Evolutionary conservation across 2,329 filamentous ascomycete genomes (phyloP).

Genomic region (Alternaria brassicae): DNA sequence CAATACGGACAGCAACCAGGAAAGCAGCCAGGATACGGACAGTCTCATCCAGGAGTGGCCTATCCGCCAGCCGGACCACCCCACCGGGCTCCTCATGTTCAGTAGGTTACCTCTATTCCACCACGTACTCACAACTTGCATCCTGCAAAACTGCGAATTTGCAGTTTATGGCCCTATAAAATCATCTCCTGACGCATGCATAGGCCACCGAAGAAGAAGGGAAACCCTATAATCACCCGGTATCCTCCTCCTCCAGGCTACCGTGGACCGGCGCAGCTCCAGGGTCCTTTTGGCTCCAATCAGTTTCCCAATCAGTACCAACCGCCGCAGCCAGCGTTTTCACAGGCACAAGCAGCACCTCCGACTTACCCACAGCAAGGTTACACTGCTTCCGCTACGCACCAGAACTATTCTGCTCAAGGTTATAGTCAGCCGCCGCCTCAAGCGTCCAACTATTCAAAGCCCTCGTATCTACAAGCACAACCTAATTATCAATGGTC

Average conservation of each 20-base stretch:
- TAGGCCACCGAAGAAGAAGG: constrained; percentile 54
- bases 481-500: constrained; percentile 37
- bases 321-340: constrained; percentile 35
- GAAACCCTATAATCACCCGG: constrained; percentile 58
- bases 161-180: neutral
- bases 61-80: constrained; percentile 34
- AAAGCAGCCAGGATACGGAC: constrained; percentile 40
- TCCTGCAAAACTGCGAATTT: neutral
- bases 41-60: constrained; percentile 36
- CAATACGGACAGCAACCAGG: constrained; percentile 43
- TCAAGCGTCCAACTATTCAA: constrained; percentile 23
- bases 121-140: constrained; percentile 3
- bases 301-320: constrained; percentile 40
- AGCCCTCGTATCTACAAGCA: constrained; percentile 29
- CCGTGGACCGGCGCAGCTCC: constrained; percentile 44
- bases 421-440: constrained; percentile 33
- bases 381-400: constrained; percentile 28
- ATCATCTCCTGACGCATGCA: constrained; percentile 23
- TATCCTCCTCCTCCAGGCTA: constrained; percentile 60
- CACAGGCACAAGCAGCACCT: constrained; percentile 31
- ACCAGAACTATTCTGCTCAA: constrained; percentile 34
- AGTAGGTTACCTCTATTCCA: constrained; percentile 36
- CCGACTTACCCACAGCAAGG: constrained; percentile 32
- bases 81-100: constrained; percentile 37
- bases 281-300: constrained; percentile 36